A percentile compares a stretch with the other conserved stretches of the same genome.
Evolutionary conservation across 1,139 yeast species (phyloP).

Genomic region (Protomyces arabidopsidicola): DNA sequence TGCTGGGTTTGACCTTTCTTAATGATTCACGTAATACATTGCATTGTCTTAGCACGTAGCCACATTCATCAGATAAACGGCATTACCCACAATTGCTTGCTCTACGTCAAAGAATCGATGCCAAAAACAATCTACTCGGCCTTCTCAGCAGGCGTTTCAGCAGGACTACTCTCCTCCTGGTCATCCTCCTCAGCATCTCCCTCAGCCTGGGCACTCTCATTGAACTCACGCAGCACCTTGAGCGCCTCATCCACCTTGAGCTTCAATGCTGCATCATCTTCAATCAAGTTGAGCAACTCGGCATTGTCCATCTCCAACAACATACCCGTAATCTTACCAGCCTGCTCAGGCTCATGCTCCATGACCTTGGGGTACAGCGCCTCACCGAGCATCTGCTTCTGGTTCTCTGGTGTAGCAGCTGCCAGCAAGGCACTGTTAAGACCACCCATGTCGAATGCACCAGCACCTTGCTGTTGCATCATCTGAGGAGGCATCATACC

Average conservation of each 20-base stretch:
- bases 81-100: too few species aligned
- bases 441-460: conserved; percentile 42
- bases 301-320: conserved; percentile 90
- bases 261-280: conserved; percentile 77
- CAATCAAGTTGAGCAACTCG: conserved; percentile 83
- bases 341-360: conserved; percentile 90
- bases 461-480: conserved; percentile 63
- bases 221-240: conserved; percentile 76
- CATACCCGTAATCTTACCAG: conserved; percentile 99
- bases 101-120: too few species aligned
- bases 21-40: background rate
- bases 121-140: background rate
- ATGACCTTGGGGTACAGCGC: conserved; percentile 92
- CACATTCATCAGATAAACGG: background rate
- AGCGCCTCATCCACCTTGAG: conserved; percentile 93
- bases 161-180: background rate
- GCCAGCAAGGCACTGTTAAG: conserved; percentile 36
- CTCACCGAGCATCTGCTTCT: conserved; percentile 96
- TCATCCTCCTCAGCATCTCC: background rate
- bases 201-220: background rate
- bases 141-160: background rate
- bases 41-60: background rate
- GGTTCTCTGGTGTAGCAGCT: conserved; percentile 63
- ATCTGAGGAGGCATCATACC: conserved; percentile 33
- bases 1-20: conserved; percentile 26